Percentiles rank a stretch among this genome's conserved stretches.
phyloP scores from a whole-genome alignment of 192 early-diverging fungal species.

The Backusella westeae region DNA sequence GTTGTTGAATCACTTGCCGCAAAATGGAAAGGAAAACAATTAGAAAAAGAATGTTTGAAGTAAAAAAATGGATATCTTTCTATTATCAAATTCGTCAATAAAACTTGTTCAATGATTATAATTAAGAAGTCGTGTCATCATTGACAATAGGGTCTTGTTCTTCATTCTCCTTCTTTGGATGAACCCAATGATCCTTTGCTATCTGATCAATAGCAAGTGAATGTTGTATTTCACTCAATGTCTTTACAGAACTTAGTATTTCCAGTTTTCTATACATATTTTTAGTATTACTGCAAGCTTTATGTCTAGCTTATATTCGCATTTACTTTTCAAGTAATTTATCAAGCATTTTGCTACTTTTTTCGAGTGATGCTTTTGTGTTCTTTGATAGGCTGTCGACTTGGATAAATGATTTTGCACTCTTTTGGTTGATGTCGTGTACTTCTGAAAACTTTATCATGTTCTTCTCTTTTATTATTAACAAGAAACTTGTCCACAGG shows the following conservation, averaged over 20 bases:
- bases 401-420: slow-evolving; percentile 5
- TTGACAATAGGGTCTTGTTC: neutral
- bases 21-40: neutral
- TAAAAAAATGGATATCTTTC: too few species aligned
- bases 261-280: neutral
- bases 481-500: neutral
- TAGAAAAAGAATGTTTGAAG: neutral
- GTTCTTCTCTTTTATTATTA: neutral
- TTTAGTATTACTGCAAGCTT: neutral
- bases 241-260: neutral
- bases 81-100: neutral
- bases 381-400: neutral
- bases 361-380: slow-evolving; percentile 1
- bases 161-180: neutral
- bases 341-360: neutral
- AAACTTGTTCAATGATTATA: neutral
- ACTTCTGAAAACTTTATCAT: neutral
- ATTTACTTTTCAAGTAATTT: slow-evolving; percentile 6
- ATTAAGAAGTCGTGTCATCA: too few species aligned
- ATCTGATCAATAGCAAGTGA: slow-evolving; percentile 2
- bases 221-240: neutral
- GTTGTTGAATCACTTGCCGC: neutral
- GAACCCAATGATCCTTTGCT: neutral
- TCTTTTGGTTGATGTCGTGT: slow-evolving; percentile 3
- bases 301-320: neutral